Evolutionary conservation across 2,329 filamentous ascomycete species (phyloP).

Genomic region (Ramularia collo-cygni): DNA sequence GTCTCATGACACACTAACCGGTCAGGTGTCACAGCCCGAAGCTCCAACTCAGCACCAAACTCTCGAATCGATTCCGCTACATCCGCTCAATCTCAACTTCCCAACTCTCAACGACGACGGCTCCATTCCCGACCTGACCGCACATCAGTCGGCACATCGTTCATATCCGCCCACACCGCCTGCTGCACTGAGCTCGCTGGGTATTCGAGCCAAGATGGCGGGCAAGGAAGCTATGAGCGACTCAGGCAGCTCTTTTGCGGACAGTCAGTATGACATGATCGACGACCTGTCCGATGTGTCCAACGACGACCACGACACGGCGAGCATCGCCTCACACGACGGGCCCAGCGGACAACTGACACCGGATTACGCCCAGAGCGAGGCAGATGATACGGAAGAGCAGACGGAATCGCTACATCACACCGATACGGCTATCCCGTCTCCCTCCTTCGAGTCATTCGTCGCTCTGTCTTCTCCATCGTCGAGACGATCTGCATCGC

Average conservation of each 20-base stretch:
- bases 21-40: constrained; percentile 12
- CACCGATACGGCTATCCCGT: constrained; percentile 1
- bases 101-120: constrained; percentile 27
- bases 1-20: constrained; percentile 6
- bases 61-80: constrained; percentile 1
- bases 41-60: background rate
- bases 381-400: constrained; percentile 16
- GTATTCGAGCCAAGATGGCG: constrained; percentile 19
- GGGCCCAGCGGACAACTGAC: constrained; percentile 12
- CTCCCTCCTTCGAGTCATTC: constrained; percentile 6
- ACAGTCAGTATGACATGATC: constrained; percentile 28
- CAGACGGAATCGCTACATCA: background rate
- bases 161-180: constrained; percentile 20
- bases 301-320: constrained; percentile 27
- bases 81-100: constrained; percentile 20
- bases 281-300: constrained; percentile 28
- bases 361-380: constrained; percentile 14
- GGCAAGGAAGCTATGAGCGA: constrained; percentile 11
- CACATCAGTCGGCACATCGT: constrained; percentile 6
- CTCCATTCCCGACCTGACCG: constrained; percentile 20
- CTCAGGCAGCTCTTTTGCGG: constrained; percentile 17
- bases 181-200: constrained; percentile 26
- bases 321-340: constrained; percentile 24
- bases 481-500: background rate
- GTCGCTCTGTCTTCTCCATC: constrained; percentile 4